These are phyloP conservation scores for Suillus spraguei DNA, from an alignment of 768 basidiomycete genomes.

Conservation along the genomic window DNA sequence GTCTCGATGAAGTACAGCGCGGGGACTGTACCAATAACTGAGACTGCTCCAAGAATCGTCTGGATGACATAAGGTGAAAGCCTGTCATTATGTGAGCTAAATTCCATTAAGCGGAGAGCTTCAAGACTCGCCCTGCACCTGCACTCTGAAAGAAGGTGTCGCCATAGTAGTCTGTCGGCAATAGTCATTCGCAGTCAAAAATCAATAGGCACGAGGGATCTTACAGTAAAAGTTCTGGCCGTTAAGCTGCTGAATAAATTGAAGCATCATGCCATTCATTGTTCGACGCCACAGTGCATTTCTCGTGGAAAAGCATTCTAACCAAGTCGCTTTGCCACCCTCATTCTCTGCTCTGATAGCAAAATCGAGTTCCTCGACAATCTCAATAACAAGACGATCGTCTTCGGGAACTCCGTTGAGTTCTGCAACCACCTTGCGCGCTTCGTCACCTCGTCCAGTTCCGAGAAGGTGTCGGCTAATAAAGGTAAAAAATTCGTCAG, in stretches of 20 bases:
- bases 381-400: conserved; percentile 59
- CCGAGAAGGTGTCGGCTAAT: conserved; percentile 73
- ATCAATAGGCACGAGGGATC: conserved; percentile 19
- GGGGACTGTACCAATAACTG: conserved; percentile 71
- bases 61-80: conserved; percentile 76
- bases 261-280: conserved; percentile 79
- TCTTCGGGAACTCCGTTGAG: conserved; percentile 65
- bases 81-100: conserved; percentile 27
- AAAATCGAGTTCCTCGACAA: conserved; percentile 63
- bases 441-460: conserved; percentile 51
- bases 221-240: conserved; percentile 82
- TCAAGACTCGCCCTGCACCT: conserved; percentile 54
- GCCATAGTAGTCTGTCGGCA: conserved; percentile 68
- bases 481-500: background rate
- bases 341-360: conserved; percentile 75
- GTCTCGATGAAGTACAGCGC: conserved; percentile 69
- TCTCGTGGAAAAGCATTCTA: conserved; percentile 72
- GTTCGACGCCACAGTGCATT: conserved; percentile 76
- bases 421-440: conserved; percentile 62
- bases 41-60: conserved; percentile 72
- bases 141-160: conserved; percentile 81
- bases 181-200: conserved; percentile 20
- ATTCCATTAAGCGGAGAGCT: background rate
- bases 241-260: conserved; percentile 80
- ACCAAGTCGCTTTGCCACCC: conserved; percentile 78